A percentile compares a stretch with the other conserved stretches of the same genome.
Conservation (phyloP, 78 protist genomes). For the Protostelium mycophagum region DNA sequence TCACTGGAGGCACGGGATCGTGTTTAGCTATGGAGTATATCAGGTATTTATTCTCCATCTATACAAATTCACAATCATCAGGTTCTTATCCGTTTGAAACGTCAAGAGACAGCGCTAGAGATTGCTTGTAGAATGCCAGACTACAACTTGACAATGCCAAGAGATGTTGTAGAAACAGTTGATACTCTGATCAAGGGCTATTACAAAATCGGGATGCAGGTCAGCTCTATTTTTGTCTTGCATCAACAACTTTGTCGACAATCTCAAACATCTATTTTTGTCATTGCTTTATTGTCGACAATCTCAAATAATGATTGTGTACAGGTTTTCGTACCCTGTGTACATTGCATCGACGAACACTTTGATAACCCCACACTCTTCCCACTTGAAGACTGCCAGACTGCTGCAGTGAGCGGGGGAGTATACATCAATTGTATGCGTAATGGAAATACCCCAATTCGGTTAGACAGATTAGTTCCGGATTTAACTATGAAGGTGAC, state of each 20-base stretch:
- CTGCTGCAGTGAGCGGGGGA: conserved; percentile 56
- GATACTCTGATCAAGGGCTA: conserved; percentile 34
- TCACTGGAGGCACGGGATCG: conserved; percentile 66
- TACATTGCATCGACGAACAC: conserved; percentile 37
- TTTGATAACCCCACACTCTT: conserved; percentile 18
- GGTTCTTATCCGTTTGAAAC: background rate
- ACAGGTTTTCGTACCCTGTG: conserved; percentile 46
- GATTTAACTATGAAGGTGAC: conserved; percentile 34
- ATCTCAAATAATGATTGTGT: background rate
- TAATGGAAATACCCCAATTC: background rate
- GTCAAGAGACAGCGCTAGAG: conserved; percentile 18
- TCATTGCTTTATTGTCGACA: no score
- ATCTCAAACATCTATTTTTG: no score
- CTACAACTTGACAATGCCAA: conserved; percentile 10
- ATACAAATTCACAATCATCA: conserved; percentile 7
- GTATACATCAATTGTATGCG: conserved; percentile 35
- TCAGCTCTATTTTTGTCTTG: background rate
- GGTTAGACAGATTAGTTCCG: conserved; percentile 50
- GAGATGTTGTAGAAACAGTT: conserved; percentile 46
- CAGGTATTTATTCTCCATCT: conserved; percentile 21
- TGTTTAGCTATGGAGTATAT: conserved; percentile 25
- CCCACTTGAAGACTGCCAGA: conserved; percentile 55
- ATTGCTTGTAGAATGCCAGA: conserved; percentile 12
- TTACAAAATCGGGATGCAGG: conserved; percentile 11
- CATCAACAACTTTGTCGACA: no score